phyloP scores from a whole-genome alignment of 768 basidiomycete species.

The Lentinula edodes region DNA sequence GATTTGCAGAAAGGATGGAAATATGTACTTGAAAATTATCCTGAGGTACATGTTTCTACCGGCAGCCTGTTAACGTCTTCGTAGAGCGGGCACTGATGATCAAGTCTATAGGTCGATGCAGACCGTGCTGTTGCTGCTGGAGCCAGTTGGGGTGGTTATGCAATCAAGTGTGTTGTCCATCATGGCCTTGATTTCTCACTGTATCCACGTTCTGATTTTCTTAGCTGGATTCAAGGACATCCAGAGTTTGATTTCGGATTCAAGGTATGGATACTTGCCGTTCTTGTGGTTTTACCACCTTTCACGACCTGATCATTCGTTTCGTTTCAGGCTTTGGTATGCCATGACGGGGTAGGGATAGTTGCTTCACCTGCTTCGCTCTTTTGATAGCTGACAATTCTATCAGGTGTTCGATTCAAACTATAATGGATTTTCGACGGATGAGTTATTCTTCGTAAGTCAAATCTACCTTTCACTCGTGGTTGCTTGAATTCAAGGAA shows the following conservation, averaged over 20 bases:
- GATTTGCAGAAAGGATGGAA: slow-evolving; percentile 76
- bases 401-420: slow-evolving; percentile 65
- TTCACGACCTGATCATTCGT: background rate
- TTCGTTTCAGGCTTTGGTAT: slow-evolving; percentile 56
- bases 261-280: slow-evolving; percentile 38
- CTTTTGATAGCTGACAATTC: background rate
- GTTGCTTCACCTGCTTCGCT: background rate
- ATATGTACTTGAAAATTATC: slow-evolving; percentile 56
- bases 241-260: slow-evolving; percentile 84
- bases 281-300: background rate
- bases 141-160: slow-evolving; percentile 83
- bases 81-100: slow-evolving; percentile 1
- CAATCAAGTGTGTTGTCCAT: slow-evolving; percentile 62
- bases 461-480: background rate
- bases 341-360: slow-evolving; percentile 77
- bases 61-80: background rate
- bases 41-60: slow-evolving; percentile 44
- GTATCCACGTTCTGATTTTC: background rate
- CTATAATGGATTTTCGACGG: slow-evolving; percentile 84
- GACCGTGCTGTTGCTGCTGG: slow-evolving; percentile 74
- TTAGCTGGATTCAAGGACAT: slow-evolving; percentile 93
- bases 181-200: slow-evolving; percentile 7
- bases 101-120: slow-evolving; percentile 48
- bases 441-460: slow-evolving; percentile 86
- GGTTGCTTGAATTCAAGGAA: background rate